phyloP scores from a whole-genome alignment of 1,284 basidiomycete species.

The Polyporus tsugae region DNA sequence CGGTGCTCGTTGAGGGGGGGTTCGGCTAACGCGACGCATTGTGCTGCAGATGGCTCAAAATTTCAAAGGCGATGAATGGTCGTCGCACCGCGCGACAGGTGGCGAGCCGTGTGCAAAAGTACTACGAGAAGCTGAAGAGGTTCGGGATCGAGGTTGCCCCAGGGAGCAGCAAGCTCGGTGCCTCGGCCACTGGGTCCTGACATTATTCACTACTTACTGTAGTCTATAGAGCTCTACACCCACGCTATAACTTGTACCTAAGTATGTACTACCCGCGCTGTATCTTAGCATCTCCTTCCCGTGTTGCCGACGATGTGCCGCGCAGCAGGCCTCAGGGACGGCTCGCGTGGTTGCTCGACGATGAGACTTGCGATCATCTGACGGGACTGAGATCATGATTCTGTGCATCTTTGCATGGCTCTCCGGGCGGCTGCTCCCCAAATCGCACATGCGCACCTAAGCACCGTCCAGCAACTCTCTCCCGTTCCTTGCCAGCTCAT shows the following conservation, averaged over 20 bases:
- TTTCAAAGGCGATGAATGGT: conserved; percentile 81
- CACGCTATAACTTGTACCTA: background rate
- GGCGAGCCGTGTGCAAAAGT: conserved; percentile 86
- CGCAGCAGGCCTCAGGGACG: background rate
- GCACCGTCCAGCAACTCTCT: conserved; percentile 3
- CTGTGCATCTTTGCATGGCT: conserved; percentile 20
- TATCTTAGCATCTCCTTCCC: conserved; percentile 21
- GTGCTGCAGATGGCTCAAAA: conserved; percentile 74
- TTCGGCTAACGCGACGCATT: conserved; percentile 8
- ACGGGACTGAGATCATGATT: conserved; percentile 26
- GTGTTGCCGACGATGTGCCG: conserved; percentile 28
- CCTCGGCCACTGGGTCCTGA: conserved; percentile 5
- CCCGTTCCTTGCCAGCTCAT: conserved; percentile 30
- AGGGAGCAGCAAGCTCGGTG: conserved; percentile 30
- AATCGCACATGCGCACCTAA: conserved; percentile 1
- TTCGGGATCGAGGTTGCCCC: conserved; percentile 58
- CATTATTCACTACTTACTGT: background rate
- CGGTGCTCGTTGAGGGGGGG: background rate
- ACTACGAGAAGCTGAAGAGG: conserved; percentile 81
- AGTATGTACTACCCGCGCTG: conserved; percentile 10
- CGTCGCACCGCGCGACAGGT: conserved; percentile 79
- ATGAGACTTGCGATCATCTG: conserved; percentile 28
- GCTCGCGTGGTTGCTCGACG: background rate
- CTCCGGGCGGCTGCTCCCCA: conserved; percentile 8
- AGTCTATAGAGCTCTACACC: background rate